Percentiles rank a stretch among this genome's conserved stretches.
These are phyloP conservation scores for Microbotryum violaceum DNA, from an alignment of 1,284 basidiomycete species.

Conservation along the genomic window DNA sequence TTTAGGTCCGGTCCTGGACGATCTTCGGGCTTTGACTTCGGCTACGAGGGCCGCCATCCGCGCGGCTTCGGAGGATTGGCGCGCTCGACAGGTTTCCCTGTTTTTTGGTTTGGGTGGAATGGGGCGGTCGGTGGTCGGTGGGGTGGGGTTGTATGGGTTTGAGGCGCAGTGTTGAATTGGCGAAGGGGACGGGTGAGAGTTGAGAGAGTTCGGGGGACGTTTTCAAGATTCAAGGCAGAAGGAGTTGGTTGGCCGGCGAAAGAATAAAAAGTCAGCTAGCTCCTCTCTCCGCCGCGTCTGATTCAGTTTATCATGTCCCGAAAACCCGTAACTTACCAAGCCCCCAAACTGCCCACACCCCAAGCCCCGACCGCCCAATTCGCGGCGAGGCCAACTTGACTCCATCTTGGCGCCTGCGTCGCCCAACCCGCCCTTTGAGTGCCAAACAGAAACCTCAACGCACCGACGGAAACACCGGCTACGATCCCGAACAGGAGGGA, in stretches of 20 bases:
- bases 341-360: slow-evolving; percentile 24
- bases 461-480: slow-evolving; percentile 24
- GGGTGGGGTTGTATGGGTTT: no score
- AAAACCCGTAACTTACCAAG: slow-evolving; percentile 17
- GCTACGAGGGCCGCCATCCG: slow-evolving; percentile 25
- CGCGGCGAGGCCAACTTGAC: slow-evolving; percentile 15
- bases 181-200: background rate
- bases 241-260: no score
- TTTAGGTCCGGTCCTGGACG: slow-evolving; percentile 2
- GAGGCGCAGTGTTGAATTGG: no score
- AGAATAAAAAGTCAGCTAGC: background rate
- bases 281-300: background rate
- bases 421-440: slow-evolving; percentile 7
- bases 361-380: slow-evolving; percentile 32
- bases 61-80: slow-evolving; percentile 26
- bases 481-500: slow-evolving; percentile 30
- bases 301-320: no score
- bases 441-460: slow-evolving; percentile 23
- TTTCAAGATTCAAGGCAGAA: background rate
- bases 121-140: background rate
- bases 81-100: slow-evolving; percentile 29
- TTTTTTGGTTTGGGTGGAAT: background rate
- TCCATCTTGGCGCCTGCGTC: slow-evolving; percentile 2
- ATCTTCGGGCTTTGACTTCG: slow-evolving; percentile 22
- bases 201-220: background rate